phyloP scores from a whole-genome alignment of 164 flowering plant genomes.

The Macadamia tetraphylla region DNA sequence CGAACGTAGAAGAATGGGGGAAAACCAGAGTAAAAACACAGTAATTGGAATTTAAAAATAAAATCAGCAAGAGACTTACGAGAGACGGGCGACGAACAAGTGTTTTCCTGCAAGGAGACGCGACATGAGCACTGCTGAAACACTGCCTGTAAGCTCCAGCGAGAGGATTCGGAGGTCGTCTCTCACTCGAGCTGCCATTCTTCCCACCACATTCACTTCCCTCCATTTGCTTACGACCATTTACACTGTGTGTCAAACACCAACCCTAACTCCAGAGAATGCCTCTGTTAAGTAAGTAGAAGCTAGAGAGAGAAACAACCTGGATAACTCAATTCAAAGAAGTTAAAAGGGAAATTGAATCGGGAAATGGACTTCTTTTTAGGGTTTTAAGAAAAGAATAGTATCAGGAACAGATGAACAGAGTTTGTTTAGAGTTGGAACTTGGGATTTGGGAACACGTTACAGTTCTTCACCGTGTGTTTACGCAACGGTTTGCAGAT shows the following conservation, averaged over 20 bases:
- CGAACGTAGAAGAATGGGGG: neutral
- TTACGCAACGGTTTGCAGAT: too few species aligned
- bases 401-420: too few species aligned
- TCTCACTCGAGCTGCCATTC: slow-evolving; percentile 42
- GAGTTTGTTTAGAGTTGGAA: too few species aligned
- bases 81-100: slow-evolving; percentile 61
- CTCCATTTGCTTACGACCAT: slow-evolving; percentile 38
- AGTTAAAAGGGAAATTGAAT: too few species aligned
- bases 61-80: slow-evolving; percentile 26
- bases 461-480: too few species aligned
- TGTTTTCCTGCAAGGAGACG: slow-evolving; percentile 36
- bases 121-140: slow-evolving; percentile 16
- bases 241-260: slow-evolving; percentile 13
- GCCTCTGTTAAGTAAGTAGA: too few species aligned
- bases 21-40: neutral
- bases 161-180: slow-evolving; percentile 63
- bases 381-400: slow-evolving; percentile 13
- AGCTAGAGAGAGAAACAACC: too few species aligned
- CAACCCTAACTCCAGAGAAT: slow-evolving; percentile 1
- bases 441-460: too few species aligned
- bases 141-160: slow-evolving; percentile 32
- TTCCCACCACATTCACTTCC: slow-evolving; percentile 28
- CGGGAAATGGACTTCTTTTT: neutral
- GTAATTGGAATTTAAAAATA: neutral
- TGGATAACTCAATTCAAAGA: too few species aligned